Evolutionary conservation across 108 stramenopile species (phyloP).

Genomic region (Conticribra guillardii): DNA sequence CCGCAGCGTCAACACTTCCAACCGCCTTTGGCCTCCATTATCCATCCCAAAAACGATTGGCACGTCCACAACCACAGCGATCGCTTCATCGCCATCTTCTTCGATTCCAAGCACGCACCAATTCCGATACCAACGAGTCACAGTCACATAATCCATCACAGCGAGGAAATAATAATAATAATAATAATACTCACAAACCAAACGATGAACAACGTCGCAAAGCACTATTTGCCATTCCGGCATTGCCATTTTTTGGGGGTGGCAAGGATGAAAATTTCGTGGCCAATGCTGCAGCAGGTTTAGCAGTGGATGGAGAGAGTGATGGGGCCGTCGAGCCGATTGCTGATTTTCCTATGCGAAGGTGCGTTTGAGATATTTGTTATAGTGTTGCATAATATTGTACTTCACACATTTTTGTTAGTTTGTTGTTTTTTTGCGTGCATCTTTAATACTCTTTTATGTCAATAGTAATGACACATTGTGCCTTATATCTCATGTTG

Average conservation of each 20-base stretch:
- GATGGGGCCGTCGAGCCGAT: conserved; percentile 6
- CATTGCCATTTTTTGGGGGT: not conserved
- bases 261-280: no score
- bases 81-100: not conserved
- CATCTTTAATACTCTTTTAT: not conserved
- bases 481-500: conserved; percentile 3
- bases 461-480: not conserved
- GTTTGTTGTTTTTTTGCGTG: no score
- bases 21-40: no score
- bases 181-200: not conserved
- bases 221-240: not conserved
- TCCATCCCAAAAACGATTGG: not conserved
- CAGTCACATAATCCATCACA: no score
- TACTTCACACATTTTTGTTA: no score
- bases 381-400: no score
- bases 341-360: conserved; percentile 39
- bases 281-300: not conserved
- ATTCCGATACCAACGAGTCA: no score
- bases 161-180: no score
- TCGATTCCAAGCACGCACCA: not conserved
- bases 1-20: no score
- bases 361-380: not conserved
- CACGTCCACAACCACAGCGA: not conserved
- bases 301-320: not conserved
- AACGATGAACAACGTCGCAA: not conserved